Conservation (phyloP, 176 grass and related monocot genomes). For the Cenchrus purpureus region DNA sequence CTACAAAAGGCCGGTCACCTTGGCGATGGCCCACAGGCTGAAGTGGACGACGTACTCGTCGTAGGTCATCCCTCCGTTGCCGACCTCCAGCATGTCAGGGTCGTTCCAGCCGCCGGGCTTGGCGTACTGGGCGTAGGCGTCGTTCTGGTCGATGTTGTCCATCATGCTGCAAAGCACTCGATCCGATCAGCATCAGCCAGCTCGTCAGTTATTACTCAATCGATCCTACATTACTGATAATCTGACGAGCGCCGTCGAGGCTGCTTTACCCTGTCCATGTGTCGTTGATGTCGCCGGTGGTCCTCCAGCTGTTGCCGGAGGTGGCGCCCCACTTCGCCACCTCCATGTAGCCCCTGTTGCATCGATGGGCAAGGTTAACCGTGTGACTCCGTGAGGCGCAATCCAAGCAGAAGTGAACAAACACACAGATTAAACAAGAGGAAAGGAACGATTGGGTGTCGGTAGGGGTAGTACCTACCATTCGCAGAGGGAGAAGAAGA, state of each 20-base stretch:
- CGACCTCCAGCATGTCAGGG: constrained; percentile 88
- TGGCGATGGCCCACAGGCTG: constrained; percentile 79
- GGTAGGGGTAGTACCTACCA: constrained; percentile 26
- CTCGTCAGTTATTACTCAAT: neutral
- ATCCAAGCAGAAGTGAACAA: neutral
- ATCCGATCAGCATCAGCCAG: neutral
- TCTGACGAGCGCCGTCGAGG: neutral
- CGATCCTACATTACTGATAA: neutral
- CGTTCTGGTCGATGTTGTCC: constrained; percentile 59
- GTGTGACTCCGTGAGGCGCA: neutral
- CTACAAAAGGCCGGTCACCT: constrained; percentile 40
- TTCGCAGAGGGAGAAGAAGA: constrained; percentile 79
- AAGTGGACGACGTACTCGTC: constrained; percentile 79
- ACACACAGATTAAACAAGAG: neutral
- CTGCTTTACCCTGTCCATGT: constrained; percentile 53
- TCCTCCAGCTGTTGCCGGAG: constrained; percentile 80
- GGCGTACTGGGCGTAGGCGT: constrained; percentile 56
- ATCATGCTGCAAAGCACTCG: constrained; percentile 47
- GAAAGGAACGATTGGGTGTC: neutral
- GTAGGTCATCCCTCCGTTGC: constrained; percentile 76
- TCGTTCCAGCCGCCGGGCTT: constrained; percentile 81
- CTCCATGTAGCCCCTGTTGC: constrained; percentile 53
- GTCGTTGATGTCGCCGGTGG: constrained; percentile 68
- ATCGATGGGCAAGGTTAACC: neutral
- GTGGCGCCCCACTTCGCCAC: constrained; percentile 61